A percentile compares a stretch with the other conserved stretches of the same genome.
phyloP scores from a whole-genome alignment of 2,329 filamentous ascomycete species.

The Pestalotiopsis sp. region DNA sequence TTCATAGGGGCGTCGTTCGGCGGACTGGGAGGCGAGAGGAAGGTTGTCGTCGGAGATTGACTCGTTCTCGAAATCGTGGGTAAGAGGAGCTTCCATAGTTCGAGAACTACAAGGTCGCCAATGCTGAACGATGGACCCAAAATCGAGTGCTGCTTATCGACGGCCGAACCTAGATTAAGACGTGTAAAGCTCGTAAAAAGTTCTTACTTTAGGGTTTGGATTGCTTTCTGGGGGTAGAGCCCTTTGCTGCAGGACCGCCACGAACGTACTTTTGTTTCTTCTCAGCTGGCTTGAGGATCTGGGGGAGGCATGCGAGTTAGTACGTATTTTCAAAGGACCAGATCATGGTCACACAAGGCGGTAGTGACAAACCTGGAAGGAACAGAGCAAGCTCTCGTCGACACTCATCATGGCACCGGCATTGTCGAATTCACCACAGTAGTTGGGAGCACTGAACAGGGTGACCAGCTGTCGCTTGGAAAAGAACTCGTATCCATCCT shows the following conservation, averaged over 20 bases:
- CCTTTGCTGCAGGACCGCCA: slow-evolving; percentile 70
- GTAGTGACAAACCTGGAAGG: slow-evolving; percentile 79
- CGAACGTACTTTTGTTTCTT: slow-evolving; percentile 99
- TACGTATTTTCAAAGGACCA: background rate
- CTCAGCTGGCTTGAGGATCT: slow-evolving; percentile 99
- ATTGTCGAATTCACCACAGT: slow-evolving; percentile 99
- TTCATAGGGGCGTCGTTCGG: slow-evolving; percentile 14
- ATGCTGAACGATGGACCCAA: slow-evolving; percentile 7
- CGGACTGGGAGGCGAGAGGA: slow-evolving; percentile 3
- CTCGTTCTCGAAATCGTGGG: slow-evolving; percentile 26
- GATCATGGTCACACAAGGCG: background rate
- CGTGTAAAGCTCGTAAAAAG: slow-evolving; percentile 72
- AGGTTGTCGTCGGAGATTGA: slow-evolving; percentile 14
- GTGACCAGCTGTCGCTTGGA: slow-evolving; percentile 97
- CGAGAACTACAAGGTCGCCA: slow-evolving; percentile 10
- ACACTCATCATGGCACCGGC: slow-evolving; percentile 99
- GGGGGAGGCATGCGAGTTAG: slow-evolving; percentile 10
- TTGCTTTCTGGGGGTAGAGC: slow-evolving; percentile 70
- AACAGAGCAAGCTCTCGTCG: slow-evolving; percentile 96
- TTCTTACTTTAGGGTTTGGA: slow-evolving; percentile 65
- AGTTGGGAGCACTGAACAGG: slow-evolving; percentile 97
- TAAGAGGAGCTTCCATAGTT: slow-evolving; percentile 16
- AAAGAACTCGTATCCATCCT: slow-evolving; percentile 99
- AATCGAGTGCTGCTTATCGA: slow-evolving; percentile 65
- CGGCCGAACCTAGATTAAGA: slow-evolving; percentile 86